Evolutionary conservation across 2,329 filamentous ascomycete species (phyloP).

Genomic region (Monilinia vaccinii-corymbosi): DNA sequence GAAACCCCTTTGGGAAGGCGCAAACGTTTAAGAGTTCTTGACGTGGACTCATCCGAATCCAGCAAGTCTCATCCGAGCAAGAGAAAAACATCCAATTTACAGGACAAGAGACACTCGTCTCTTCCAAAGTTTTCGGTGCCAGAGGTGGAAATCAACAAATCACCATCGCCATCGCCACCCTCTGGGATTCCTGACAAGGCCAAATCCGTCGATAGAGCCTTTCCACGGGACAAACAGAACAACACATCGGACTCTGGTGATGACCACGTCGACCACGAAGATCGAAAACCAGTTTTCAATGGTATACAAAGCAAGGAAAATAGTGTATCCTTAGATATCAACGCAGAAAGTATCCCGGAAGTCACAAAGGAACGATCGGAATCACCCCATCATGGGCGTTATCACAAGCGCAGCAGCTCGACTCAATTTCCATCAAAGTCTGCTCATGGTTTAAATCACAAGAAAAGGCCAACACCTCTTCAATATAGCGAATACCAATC

Average conservation of each 20-base stretch:
- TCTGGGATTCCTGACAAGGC: constrained; percentile 24
- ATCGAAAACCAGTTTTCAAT: constrained; percentile 17
- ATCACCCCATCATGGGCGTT: constrained; percentile 47
- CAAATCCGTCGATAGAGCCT: constrained; percentile 31
- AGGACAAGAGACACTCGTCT: constrained; percentile 25
- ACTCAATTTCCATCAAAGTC: constrained; percentile 50
- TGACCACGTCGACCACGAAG: constrained; percentile 20
- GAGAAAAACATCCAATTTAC: constrained; percentile 40
- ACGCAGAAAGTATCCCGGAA: constrained; percentile 4
- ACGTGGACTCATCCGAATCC: neutral
- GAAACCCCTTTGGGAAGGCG: constrained; percentile 35
- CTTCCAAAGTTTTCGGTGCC: constrained; percentile 36
- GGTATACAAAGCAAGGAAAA: constrained; percentile 18
- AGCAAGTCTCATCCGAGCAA: constrained; percentile 4
- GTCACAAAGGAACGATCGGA: constrained; percentile 35
- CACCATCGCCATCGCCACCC: constrained; percentile 28
- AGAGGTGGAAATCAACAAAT: constrained; percentile 40
- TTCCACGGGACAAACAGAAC: constrained; percentile 34
- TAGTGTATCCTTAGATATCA: constrained; percentile 15
- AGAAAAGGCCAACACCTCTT: constrained; percentile 56
- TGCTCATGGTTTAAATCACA: constrained; percentile 46
- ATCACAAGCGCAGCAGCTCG: constrained; percentile 55
- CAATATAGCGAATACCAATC: constrained; percentile 56
- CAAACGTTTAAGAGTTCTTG: constrained; percentile 36
- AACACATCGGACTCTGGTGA: constrained; percentile 27